These are phyloP conservation scores for Coemansia erecta DNA, from an alignment of 192 early-diverging fungal species.

Conservation along the genomic window DNA sequence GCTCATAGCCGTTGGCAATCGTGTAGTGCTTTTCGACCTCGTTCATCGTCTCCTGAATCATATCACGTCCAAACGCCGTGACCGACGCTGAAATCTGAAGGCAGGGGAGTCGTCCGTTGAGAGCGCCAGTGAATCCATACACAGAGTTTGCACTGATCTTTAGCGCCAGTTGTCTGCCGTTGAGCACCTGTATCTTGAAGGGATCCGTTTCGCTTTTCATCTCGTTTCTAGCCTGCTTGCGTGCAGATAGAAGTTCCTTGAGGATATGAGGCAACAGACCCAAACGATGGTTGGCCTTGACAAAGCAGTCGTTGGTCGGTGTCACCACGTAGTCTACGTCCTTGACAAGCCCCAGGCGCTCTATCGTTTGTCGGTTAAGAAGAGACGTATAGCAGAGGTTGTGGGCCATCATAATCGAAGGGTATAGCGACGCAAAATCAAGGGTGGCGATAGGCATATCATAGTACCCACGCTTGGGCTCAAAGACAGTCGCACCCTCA, in stretches of 20 bases:
- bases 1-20: conserved; percentile 81
- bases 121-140: conserved; percentile 96
- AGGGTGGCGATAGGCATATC: conserved; percentile 95
- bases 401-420: conserved; percentile 99
- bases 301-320: conserved; percentile 91
- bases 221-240: conserved; percentile 90
- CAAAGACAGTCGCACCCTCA: conserved; percentile 96
- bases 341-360: conserved; percentile 63
- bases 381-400: conserved; percentile 97
- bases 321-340: conserved; percentile 86
- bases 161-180: conserved; percentile 93
- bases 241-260: conserved; percentile 82
- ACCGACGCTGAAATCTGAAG: conserved; percentile 91
- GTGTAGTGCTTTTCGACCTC: conserved; percentile 82
- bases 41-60: conserved; percentile 89
- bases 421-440: conserved; percentile 97
- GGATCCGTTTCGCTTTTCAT: conserved; percentile 97
- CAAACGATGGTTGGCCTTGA: conserved; percentile 66
- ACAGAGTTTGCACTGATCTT: conserved; percentile 98
- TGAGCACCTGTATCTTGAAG: conserved; percentile 89
- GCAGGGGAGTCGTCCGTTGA: conserved; percentile 87
- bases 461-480: conserved; percentile 91
- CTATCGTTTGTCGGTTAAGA: conserved; percentile 58
- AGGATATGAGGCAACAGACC: conserved; percentile 89
- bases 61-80: conserved; percentile 91